These are phyloP conservation scores for Tulasnella sp. DNA, from an alignment of 768 basidiomycete genomes.

Conservation along the genomic window DNA sequence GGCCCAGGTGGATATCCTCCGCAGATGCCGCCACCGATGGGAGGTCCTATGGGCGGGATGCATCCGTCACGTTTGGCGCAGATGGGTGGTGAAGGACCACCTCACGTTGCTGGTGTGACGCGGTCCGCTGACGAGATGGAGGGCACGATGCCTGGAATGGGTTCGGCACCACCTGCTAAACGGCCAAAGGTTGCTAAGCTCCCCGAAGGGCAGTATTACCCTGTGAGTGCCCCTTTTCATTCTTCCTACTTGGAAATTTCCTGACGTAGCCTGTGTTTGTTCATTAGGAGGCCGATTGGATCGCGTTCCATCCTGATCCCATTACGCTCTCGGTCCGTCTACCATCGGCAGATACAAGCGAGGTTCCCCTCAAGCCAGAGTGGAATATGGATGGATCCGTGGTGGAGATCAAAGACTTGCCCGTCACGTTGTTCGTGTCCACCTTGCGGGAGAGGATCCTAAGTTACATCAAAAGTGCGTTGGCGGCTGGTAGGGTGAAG, in stretches of 20 bases:
- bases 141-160: slow-evolving; percentile 59
- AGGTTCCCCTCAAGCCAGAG: slow-evolving; percentile 79
- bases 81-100: slow-evolving; percentile 50
- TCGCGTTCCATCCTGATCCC: slow-evolving; percentile 85
- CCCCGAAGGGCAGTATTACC: slow-evolving; percentile 80
- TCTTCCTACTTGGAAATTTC: slow-evolving; percentile 12
- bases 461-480: slow-evolving; percentile 72
- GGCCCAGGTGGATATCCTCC: slow-evolving; percentile 45
- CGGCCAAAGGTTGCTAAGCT: slow-evolving; percentile 84
- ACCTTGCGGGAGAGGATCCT: slow-evolving; percentile 89
- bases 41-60: slow-evolving; percentile 51
- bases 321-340: slow-evolving; percentile 85
- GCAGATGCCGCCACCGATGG: neutral
- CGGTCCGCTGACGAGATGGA: slow-evolving; percentile 76
- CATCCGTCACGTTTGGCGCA: slow-evolving; percentile 69
- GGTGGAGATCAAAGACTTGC: slow-evolving; percentile 72
- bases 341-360: slow-evolving; percentile 50
- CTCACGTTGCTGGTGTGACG: slow-evolving; percentile 59
- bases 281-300: slow-evolving; percentile 66
- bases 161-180: slow-evolving; percentile 76
- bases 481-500: slow-evolving; percentile 79
- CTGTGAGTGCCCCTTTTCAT: slow-evolving; percentile 47
- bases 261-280: neutral
- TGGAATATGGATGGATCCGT: slow-evolving; percentile 88
- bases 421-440: slow-evolving; percentile 81